Percentiles rank a stretch among this genome's conserved stretches.
These are phyloP conservation scores for Phenoliferia sp. DNA, from an alignment of 1,284 basidiomycete species.

Conservation along the genomic window DNA sequence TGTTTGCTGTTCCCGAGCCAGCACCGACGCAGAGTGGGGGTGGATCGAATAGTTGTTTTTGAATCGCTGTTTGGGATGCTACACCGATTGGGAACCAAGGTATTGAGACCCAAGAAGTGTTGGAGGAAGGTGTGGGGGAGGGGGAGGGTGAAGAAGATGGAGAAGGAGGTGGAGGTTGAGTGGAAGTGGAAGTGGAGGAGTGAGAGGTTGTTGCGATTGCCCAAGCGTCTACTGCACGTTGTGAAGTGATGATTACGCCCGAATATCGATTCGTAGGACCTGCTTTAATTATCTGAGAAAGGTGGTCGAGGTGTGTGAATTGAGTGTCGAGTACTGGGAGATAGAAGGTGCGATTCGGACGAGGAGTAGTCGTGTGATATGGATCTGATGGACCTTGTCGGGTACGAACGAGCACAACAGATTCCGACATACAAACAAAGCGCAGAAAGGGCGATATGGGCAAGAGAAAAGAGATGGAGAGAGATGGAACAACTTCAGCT, in stretches of 20 bases:
- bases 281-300: constrained; percentile 47
- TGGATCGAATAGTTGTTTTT: not conserved
- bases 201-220: too few species aligned
- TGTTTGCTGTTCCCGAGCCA: constrained; percentile 59
- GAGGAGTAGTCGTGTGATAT: constrained; percentile 47
- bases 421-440: not conserved
- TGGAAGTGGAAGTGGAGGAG: not conserved
- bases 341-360: constrained; percentile 44
- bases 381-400: constrained; percentile 43
- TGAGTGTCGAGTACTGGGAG: constrained; percentile 63
- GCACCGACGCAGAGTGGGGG: constrained; percentile 49
- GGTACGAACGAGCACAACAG: not conserved
- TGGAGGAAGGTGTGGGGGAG: not conserved
- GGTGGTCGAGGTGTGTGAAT: constrained; percentile 50
- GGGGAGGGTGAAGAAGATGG: constrained; percentile 60
- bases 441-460: not conserved
- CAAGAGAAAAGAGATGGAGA: not conserved
- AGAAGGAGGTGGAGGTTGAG: constrained; percentile 40
- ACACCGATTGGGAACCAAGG: not conserved
- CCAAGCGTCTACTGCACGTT: constrained; percentile 65
- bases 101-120: not conserved
- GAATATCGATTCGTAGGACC: constrained; percentile 42
- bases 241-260: constrained; percentile 68
- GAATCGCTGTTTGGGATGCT: not conserved
- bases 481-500: not conserved